phyloP scores from a whole-genome alignment of 805 yeast species.

The Starmerella apicola region DNA sequence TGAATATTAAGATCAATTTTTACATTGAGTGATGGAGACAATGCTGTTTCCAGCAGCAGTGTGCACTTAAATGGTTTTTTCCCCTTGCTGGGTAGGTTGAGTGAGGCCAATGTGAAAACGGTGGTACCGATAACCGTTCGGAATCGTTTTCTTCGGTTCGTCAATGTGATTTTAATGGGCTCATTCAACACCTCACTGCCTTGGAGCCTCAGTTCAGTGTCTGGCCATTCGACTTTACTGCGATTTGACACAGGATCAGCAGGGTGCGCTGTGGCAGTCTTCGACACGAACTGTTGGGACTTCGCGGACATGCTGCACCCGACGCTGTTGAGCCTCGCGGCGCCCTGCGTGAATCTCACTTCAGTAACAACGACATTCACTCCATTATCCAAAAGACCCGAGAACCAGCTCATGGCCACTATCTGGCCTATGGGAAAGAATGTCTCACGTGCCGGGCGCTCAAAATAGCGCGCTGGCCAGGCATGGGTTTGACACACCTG shows the following conservation, averaged over 20 bases:
- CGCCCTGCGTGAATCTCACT: constrained; percentile 20
- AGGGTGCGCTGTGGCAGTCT: constrained; percentile 16
- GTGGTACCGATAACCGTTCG: constrained; percentile 21
- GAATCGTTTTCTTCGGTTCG: constrained; percentile 18
- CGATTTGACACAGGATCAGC: constrained; percentile 22
- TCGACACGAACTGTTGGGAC: constrained; percentile 18
- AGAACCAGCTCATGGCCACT: constrained; percentile 21
- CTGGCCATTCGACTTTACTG: constrained; percentile 18
- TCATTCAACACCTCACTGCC: constrained; percentile 4
- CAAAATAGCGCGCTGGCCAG: too few relatives aligned
- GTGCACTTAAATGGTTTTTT: constrained; percentile 9
- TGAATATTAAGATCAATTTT: constrained; percentile 16
- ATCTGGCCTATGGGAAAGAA: too few relatives aligned
- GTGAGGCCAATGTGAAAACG: constrained; percentile 9
- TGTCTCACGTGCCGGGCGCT: too few relatives aligned
- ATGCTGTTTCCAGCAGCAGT: constrained; percentile 11
- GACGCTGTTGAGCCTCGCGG: constrained; percentile 18
- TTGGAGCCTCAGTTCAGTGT: constrained; percentile 14
- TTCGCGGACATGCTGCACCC: constrained; percentile 15
- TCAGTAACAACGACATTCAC: constrained; percentile 15
- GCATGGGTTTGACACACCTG: too few relatives aligned
- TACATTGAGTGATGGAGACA: constrained; percentile 17
- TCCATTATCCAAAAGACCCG: constrained; percentile 6
- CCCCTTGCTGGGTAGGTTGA: constrained; percentile 5
- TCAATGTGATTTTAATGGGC: constrained; percentile 10